A percentile compares a stretch with the other conserved stretches of the same genome.
These are phyloP conservation scores for Cercospora beticola DNA, from an alignment of 2,329 filamentous ascomycete genomes.

Conservation along the genomic window DNA sequence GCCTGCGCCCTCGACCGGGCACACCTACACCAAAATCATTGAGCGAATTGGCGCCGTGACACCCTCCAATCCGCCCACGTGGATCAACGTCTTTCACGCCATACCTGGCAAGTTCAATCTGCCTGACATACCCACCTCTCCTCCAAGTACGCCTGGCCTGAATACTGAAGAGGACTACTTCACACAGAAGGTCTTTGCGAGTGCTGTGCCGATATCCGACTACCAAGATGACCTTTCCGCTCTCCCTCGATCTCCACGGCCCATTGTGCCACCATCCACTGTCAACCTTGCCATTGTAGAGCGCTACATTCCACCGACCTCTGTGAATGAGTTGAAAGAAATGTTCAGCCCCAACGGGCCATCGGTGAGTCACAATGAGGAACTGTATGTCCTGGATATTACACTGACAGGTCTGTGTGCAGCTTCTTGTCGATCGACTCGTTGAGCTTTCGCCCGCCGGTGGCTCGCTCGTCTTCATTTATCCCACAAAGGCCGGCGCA, in stretches of 20 bases:
- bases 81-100: constrained; percentile 65
- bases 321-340: constrained; percentile 57
- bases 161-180: constrained; percentile 59
- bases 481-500: constrained; percentile 59
- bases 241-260: constrained; percentile 53
- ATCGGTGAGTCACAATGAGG: constrained; percentile 38
- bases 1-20: constrained; percentile 54
- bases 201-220: constrained; percentile 58
- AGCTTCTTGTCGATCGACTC: constrained; percentile 59
- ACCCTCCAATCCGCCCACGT: constrained; percentile 53
- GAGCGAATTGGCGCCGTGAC: constrained; percentile 55
- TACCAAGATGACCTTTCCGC: constrained; percentile 57
- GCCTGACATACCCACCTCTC: constrained; percentile 62
- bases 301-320: constrained; percentile 64
- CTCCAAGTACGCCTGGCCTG: constrained; percentile 58
- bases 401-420: neutral
- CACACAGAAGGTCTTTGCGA: constrained; percentile 61
- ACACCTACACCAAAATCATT: constrained; percentile 57
- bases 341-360: constrained; percentile 57
- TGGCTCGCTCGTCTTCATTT: constrained; percentile 62
- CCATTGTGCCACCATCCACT: constrained; percentile 59
- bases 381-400: neutral
- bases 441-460: constrained; percentile 58
- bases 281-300: constrained; percentile 63
- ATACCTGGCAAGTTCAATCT: constrained; percentile 63